Conservation (phyloP, 1,284 basidiomycete species). For the Sutorius eximius region DNA sequence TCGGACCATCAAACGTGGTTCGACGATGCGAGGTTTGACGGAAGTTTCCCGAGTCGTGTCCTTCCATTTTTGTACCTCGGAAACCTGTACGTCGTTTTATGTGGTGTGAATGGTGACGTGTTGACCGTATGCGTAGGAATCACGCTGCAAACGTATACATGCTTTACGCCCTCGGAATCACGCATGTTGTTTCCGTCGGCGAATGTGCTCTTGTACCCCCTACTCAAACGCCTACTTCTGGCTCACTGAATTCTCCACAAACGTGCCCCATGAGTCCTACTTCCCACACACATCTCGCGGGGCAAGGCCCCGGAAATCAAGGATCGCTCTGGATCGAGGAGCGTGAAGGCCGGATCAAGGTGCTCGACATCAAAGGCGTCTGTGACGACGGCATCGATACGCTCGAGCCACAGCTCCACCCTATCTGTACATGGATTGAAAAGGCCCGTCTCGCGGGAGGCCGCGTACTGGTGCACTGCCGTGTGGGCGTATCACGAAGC, state of each 20-base stretch:
- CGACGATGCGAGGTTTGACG: slow-evolving; percentile 89
- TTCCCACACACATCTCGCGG: slow-evolving; percentile 43
- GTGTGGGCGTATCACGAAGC: slow-evolving; percentile 91
- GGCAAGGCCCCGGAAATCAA: slow-evolving; percentile 50
- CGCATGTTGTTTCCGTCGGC: slow-evolving; percentile 96
- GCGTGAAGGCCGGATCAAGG: slow-evolving; percentile 83
- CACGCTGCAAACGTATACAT: slow-evolving; percentile 95
- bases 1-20: slow-evolving; percentile 87
- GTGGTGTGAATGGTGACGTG: slow-evolving; percentile 5
- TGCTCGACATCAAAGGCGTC: slow-evolving; percentile 85
- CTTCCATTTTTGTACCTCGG: slow-evolving; percentile 94
- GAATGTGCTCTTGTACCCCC: slow-evolving; percentile 86
- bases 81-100: slow-evolving; percentile 68
- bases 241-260: background rate
- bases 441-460: slow-evolving; percentile 79
- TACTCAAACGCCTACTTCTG: slow-evolving; percentile 34
- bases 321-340: slow-evolving; percentile 88
- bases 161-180: slow-evolving; percentile 95
- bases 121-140: slow-evolving; percentile 50
- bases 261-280: slow-evolving; percentile 7
- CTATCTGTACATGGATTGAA: slow-evolving; percentile 94
- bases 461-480: slow-evolving; percentile 92
- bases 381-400: slow-evolving; percentile 97
- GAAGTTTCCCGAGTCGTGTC: slow-evolving; percentile 93
- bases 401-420: slow-evolving; percentile 82